A percentile compares a stretch with the other conserved stretches of the same genome.
Evolutionary conservation across 768 basidiomycete genomes (phyloP).

Genomic region (Suillus americanus): DNA sequence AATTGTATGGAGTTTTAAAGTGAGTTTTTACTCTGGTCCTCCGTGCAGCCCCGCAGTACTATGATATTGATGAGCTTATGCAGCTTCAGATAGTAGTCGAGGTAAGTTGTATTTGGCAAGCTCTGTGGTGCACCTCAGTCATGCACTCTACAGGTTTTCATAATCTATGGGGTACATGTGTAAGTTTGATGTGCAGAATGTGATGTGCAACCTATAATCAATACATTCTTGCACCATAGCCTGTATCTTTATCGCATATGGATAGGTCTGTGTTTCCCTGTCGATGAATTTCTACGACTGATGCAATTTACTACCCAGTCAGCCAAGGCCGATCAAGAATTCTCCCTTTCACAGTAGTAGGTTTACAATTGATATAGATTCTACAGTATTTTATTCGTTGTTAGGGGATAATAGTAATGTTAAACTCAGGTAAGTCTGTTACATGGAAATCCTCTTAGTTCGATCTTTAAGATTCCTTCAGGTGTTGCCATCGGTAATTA

Average conservation of each 20-base stretch:
- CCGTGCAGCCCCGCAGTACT: no score
- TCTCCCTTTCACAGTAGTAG: neutral
- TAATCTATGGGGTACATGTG: neutral
- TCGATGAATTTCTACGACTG: neutral
- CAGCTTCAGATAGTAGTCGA: neutral
- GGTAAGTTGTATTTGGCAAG: neutral
- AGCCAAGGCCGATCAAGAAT: neutral
- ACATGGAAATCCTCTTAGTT: neutral
- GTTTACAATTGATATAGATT: neutral
- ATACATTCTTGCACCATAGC: neutral
- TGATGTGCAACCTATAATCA: neutral
- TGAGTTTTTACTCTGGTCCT: neutral
- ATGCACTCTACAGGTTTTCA: neutral
- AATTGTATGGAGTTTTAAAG: slow-evolving; percentile 28
- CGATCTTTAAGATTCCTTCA: neutral
- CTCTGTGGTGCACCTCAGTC: neutral
- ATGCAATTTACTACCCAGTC: neutral
- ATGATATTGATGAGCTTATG: neutral
- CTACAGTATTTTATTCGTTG: neutral
- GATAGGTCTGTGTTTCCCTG: neutral
- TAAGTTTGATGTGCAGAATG: neutral
- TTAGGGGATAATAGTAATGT: neutral
- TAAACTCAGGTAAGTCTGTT: neutral
- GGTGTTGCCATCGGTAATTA: slow-evolving; percentile 1
- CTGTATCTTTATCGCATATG: slow-evolving; percentile 6